A percentile compares a stretch with the other conserved stretches of the same genome.
These are phyloP conservation scores for Cubamyces sp. DNA, from an alignment of 768 basidiomycete genomes.

Conservation along the genomic window DNA sequence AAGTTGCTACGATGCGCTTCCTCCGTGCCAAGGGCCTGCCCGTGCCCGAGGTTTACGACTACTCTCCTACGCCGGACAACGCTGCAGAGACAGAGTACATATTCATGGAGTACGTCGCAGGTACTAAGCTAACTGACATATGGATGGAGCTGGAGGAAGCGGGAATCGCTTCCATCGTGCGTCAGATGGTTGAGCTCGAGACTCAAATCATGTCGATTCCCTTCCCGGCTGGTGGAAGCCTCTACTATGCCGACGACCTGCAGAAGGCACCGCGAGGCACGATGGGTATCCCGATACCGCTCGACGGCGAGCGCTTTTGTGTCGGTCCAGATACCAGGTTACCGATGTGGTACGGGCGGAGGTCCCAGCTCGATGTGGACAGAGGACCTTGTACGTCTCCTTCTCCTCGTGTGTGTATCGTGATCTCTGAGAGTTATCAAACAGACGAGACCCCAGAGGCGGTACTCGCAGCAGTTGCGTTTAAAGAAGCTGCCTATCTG, in stretches of 20 bases:
- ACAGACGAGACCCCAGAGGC: slow-evolving; percentile 49
- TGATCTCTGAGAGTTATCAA: slow-evolving; percentile 29
- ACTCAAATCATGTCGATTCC: slow-evolving; percentile 49
- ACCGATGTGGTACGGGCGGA: no score
- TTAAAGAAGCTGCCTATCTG: slow-evolving; percentile 56
- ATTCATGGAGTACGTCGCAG: slow-evolving; percentile 39
- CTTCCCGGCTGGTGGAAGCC: slow-evolving; percentile 56
- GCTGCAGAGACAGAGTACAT: slow-evolving; percentile 36
- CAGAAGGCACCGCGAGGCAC: slow-evolving; percentile 39
- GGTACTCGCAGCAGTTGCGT: slow-evolving; percentile 43
- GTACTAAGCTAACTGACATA: slow-evolving; percentile 46
- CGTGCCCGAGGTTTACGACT: slow-evolving; percentile 37
- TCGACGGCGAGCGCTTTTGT: slow-evolving; percentile 19
- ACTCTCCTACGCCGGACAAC: slow-evolving; percentile 37
- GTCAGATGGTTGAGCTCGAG: slow-evolving; percentile 52
- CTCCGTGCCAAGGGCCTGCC: slow-evolving; percentile 37
- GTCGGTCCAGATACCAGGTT: no score
- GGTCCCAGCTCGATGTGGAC: no score
- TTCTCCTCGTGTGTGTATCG: no score
- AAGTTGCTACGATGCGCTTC: slow-evolving; percentile 36
- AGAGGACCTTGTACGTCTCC: no score
- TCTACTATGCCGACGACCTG: slow-evolving; percentile 52
- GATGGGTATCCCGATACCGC: slow-evolving; percentile 37
- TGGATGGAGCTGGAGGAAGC: slow-evolving; percentile 43
- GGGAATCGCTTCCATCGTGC: slow-evolving; percentile 46